A percentile compares a stretch with the other conserved stretches of the same genome.
phyloP scores from a whole-genome alignment of 352 stramenopile genomes.

The Pythium periplocum region DNA sequence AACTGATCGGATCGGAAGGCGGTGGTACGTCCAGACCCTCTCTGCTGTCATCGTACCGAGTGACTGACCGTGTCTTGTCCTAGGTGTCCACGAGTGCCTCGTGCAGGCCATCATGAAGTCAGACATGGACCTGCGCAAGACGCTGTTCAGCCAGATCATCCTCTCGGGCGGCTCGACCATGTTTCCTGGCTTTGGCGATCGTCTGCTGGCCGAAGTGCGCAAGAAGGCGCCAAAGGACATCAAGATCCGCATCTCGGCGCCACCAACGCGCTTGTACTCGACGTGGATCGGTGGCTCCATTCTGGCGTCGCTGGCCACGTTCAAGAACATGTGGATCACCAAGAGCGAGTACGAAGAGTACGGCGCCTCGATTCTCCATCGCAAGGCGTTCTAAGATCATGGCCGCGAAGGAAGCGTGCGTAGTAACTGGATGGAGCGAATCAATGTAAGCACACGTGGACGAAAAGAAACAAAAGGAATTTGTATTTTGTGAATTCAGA shows the following conservation, averaged over 20 bases:
- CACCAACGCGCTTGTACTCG: conserved; percentile 92
- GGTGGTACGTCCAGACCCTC: conserved; percentile 13
- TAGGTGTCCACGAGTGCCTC: conserved; percentile 83
- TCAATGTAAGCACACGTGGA: background rate
- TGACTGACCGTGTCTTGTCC: too few species aligned
- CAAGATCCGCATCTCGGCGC: conserved; percentile 95
- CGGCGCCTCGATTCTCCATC: conserved; percentile 95
- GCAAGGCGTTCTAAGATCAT: conserved; percentile 87
- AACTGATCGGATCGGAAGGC: conserved; percentile 60
- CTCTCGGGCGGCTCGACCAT: conserved; percentile 94
- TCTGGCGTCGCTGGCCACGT: conserved; percentile 95
- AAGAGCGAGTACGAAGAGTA: conserved; percentile 98
- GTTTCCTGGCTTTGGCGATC: conserved; percentile 93
- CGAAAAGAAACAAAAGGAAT: conserved; percentile 3
- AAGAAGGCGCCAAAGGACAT: conserved; percentile 88
- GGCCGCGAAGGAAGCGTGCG: conserved; percentile 2
- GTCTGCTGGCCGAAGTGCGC: conserved; percentile 92
- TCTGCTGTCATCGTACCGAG: too few species aligned
- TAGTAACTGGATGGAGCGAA: too few species aligned
- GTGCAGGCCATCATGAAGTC: conserved; percentile 96
- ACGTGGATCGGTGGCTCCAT: conserved; percentile 98
- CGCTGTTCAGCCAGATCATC: conserved; percentile 92
- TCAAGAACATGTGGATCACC: conserved; percentile 99
- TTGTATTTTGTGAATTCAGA: background rate
- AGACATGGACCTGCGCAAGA: conserved; percentile 95